Evolutionary conservation across 1,139 yeast species (phyloP), one percentile per base, ranked within the genome.

Genomic region (Casaregolazyma suthepensis): DNA sequence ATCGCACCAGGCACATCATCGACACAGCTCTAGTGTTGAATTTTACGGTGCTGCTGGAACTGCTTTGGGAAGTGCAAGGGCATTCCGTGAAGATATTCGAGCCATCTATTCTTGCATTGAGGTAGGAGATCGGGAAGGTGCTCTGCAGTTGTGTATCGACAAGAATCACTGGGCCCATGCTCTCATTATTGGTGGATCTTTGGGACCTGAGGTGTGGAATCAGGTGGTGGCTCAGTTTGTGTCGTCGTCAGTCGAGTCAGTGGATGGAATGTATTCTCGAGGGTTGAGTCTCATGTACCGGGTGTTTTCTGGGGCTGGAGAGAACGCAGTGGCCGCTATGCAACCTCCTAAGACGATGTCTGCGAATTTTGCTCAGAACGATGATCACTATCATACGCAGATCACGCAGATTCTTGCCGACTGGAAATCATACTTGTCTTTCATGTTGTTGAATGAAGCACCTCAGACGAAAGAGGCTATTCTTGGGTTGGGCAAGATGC

Each of bases 131-230:
- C 78, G 82, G 22, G 82, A 80, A 19, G 78, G 76, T 2, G 97
- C 96, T 0, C 70, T 90, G 52, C 75, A 79, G 29, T 73, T 75
- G 54, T 81, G 94, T 1, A 67, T 89, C 35, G 75, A 79, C 1
- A 78, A 80, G 55, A 80, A 82, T 13, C 87, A 88, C 58, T 90
- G 90, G 87, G 82, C 95, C 0, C 75, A 90, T 66, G 87, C 96
- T 0, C 68, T 91, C 54, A 69, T 89, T 43, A 73, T 91, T 54
- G 84, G 95, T 1, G 79, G 85, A 56, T 70, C 87, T 15, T 71
- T 81, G 37, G 85, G 94, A 1, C 78, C 79, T 15, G 83, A 80
- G 3, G 75, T 76, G 49, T 85, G 89, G 79, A 72, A 81, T 6
- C 73, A 75, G 35, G 77, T 85, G 12, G 85, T 85, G 1, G 72